Base-by-base conservation (phyloP, 306 rosid genomes). In the Sindora glabra region DNA sequence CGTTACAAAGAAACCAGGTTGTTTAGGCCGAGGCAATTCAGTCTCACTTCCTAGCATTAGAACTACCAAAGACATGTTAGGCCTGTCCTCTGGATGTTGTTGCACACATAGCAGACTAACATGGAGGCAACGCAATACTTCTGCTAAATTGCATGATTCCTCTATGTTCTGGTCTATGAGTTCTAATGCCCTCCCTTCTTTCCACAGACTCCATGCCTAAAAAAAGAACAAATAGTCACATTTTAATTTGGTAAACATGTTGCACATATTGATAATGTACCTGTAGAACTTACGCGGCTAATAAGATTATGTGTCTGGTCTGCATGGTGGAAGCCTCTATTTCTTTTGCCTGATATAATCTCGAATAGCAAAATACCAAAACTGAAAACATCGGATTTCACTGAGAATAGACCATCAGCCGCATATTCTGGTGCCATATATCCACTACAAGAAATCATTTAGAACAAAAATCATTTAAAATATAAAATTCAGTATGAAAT, bases 311-410 rank as follows among this genome's bases (percentile, higher is more conserved):
- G 65, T 3, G 24, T 67, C 16, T 39, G 68, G 36, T 75, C 51
- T 51, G 54, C 33, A 56, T 70, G 48, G 29, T 53, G 52, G 23
- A 70, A 62, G 14, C 81, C 81, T 65, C 48, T 70, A 18, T 25
- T 70, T 71, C 38, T 76, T 54, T 69, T 76, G 33, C 76, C 68
- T n/a, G n/a, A n/a, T n/a, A n/a, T n/a, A 5, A 74, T 68, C 71
- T 74, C 79, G 30, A 74, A 42, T 22, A 74, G 3, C 11, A 68
- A 27, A 13, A 74, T 68, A 8, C 79, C 67, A 74, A n/a, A 26
- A 26, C 6, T 26, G 30, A 26, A 26, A 2, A 26, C 30, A 26
- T 26, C n/a, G 2, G 2, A 29, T 29, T 29, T 29, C 5, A 29
- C 5, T 4, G 8, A 29, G 8, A 1, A 29, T 29, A 29, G 8